These are phyloP conservation scores for Sporisorium iseilematis-ciliati DNA, from an alignment of 1,284 basidiomycete genomes.

Conservation along the genomic window DNA sequence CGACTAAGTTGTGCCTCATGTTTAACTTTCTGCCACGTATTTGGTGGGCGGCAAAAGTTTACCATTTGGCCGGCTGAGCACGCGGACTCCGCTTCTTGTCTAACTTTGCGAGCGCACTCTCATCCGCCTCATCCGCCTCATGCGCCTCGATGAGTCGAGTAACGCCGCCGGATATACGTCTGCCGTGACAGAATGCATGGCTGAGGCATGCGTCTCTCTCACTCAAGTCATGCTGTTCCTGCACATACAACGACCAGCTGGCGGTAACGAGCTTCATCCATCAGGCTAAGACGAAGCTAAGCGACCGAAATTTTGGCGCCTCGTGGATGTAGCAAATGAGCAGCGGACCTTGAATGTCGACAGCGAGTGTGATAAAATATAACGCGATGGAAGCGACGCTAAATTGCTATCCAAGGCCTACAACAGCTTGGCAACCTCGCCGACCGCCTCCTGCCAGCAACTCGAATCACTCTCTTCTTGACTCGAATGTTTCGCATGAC, in stretches of 20 bases:
- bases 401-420: neutral
- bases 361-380: conserved; percentile 4
- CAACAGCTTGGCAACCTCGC: neutral
- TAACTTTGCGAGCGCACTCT: neutral
- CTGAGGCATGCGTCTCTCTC: conserved; percentile 4
- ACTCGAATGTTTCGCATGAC: no score
- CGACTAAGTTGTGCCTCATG: no score
- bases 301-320: neutral
- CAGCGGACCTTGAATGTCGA: conserved; percentile 11
- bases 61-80: no score
- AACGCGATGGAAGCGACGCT: conserved; percentile 14
- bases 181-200: neutral
- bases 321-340: neutral
- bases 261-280: neutral
- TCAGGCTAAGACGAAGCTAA: neutral
- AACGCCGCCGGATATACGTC: neutral
- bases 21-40: no score
- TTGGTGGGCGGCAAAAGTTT: no score
- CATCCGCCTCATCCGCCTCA: neutral
- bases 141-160: neutral
- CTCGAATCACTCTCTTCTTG: neutral
- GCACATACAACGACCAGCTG: neutral
- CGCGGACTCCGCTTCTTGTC: conserved; percentile 1
- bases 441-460: neutral
- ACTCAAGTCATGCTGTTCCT: neutral